A percentile compares a stretch with the other conserved stretches of the same genome.
phyloP scores from a whole-genome alignment of 176 grass and related monocot genomes.

The Typha latifolia region DNA sequence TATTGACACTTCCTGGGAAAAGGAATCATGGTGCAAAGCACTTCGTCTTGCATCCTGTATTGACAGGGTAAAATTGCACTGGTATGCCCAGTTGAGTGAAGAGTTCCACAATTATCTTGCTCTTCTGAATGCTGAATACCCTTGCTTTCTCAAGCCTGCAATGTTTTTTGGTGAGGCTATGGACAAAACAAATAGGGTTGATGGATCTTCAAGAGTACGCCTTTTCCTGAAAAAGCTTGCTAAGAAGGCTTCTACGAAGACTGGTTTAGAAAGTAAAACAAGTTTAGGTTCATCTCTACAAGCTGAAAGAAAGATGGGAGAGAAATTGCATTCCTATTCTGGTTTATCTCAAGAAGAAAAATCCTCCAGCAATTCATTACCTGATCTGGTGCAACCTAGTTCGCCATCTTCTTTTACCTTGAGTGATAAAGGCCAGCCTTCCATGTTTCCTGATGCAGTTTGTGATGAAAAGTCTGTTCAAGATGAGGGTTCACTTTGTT shows the following conservation, averaged over 20 bases:
- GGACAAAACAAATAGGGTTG: slow-evolving; percentile 42
- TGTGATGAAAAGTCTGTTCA: slow-evolving; percentile 31
- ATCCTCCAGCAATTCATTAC: slow-evolving; percentile 27
- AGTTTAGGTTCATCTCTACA: slow-evolving; percentile 30
- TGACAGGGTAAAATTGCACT: slow-evolving; percentile 45
- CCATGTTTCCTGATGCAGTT: slow-evolving; percentile 29
- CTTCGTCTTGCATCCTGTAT: slow-evolving; percentile 67
- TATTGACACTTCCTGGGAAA: slow-evolving; percentile 84
- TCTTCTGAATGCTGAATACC: slow-evolving; percentile 71
- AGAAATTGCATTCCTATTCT: slow-evolving; percentile 43
- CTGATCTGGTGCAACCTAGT: slow-evolving; percentile 34
- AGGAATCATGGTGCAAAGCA: slow-evolving; percentile 98
- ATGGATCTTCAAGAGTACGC: slow-evolving; percentile 66
- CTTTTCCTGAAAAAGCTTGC: slow-evolving; percentile 81
- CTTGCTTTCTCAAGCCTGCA: slow-evolving; percentile 67
- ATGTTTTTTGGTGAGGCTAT: slow-evolving; percentile 35
- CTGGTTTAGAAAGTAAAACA: slow-evolving; percentile 41
- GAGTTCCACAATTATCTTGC: slow-evolving; percentile 69
- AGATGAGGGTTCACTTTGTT: slow-evolving; percentile 80
- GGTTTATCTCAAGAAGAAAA: slow-evolving; percentile 40
- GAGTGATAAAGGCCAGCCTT: slow-evolving; percentile 24
- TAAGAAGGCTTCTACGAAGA: slow-evolving; percentile 63
- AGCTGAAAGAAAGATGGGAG: slow-evolving; percentile 58
- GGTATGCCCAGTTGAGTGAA: slow-evolving; percentile 52
- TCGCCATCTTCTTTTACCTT: slow-evolving; percentile 18